Evolutionary conservation across 2,329 filamentous ascomycete genomes (phyloP).

Genomic region (Colletotrichum tropicicola): DNA sequence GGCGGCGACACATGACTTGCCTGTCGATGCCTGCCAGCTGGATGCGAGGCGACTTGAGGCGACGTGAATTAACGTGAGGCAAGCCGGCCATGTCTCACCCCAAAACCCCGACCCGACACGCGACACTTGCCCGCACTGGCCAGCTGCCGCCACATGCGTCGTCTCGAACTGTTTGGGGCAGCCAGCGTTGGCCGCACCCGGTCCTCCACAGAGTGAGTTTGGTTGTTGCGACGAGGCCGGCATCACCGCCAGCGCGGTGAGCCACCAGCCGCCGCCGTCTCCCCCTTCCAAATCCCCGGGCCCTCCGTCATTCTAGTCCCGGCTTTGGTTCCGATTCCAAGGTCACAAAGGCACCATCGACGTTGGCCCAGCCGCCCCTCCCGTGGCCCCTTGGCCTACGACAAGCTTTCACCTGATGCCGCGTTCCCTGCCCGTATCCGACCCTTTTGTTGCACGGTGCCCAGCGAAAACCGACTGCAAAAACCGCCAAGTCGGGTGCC

Average conservation of each 20-base stretch:
- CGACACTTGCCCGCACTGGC: conserved; percentile 8
- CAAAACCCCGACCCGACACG: not conserved
- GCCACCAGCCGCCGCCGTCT: not conserved
- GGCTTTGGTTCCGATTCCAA: too few relatives aligned
- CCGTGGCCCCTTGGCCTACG: conserved; percentile 1
- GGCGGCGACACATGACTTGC: not conserved
- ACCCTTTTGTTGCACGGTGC: not conserved
- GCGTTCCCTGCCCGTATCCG: not conserved
- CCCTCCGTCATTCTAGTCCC: too few relatives aligned
- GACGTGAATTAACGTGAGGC: not conserved
- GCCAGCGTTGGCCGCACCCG: not conserved
- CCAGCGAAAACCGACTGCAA: not conserved
- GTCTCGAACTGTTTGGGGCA: not conserved
- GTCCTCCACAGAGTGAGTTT: not conserved
- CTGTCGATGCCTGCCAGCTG: not conserved
- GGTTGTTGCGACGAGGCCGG: not conserved
- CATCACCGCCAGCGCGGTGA: not conserved
- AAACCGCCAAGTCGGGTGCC: not conserved
- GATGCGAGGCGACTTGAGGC: not conserved
- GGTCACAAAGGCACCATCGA: too few relatives aligned
- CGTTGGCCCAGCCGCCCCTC: not conserved
- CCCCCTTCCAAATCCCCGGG: not conserved
- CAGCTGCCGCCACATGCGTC: conserved; percentile 7
- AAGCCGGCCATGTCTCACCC: conserved; percentile 2
- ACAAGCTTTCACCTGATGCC: conserved; percentile 19